Base-by-base conservation (phyloP, 2,329 filamentous ascomycete species). In the Pseudogymnoascus sp. region DNA sequence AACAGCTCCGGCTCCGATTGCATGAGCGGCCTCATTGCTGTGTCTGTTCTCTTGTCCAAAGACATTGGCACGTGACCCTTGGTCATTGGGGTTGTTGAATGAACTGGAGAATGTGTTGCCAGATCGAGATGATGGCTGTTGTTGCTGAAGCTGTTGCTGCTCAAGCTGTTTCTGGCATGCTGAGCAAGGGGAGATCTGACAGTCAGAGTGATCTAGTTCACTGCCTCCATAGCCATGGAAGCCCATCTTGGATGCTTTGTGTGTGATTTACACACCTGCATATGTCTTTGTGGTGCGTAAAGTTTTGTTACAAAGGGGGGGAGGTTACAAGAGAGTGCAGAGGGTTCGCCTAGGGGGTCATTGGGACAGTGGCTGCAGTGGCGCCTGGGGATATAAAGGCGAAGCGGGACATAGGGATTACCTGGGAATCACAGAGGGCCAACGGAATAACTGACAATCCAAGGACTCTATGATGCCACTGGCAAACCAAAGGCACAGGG, bases 141-240 rank as follows among this genome's bases (percentile, higher is more conserved):
- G 43, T 19, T 19, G 19, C 19, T 19, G 19, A 19, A 19, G 45
- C 23, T 19, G 38, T 21, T 7, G 14, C 19, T 49, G 43, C 23
- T 12, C 8, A 41, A 10, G 23, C 41, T 45, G 41, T 7, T 39
- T n/a, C 14, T 10, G 14, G 49, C 49, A 55, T 19, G 2, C 49
- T 33, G 49, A 55, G 49, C 49, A 33, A 6, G 49, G 49, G 33
- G 8, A 55, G n/a, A 12, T 19, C 4, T 19, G 7, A n/a, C 49
- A 55, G 3, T 33, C 49, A 12, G 29, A 55, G 49, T 55, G 49
- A 33, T 55, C 49, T 4, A 55, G n/a, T 7, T 55, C 49, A 19
- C 49, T 55, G 49, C 49, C 49, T 55, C 49, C 49, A 33, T 55
- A 55, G 8, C 49, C 49, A 12, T 55, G 49, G 49, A 55, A 55